Conservation (phyloP, 2,329 filamentous ascomycete genomes). For the Colletotrichum theobromicola region DNA sequence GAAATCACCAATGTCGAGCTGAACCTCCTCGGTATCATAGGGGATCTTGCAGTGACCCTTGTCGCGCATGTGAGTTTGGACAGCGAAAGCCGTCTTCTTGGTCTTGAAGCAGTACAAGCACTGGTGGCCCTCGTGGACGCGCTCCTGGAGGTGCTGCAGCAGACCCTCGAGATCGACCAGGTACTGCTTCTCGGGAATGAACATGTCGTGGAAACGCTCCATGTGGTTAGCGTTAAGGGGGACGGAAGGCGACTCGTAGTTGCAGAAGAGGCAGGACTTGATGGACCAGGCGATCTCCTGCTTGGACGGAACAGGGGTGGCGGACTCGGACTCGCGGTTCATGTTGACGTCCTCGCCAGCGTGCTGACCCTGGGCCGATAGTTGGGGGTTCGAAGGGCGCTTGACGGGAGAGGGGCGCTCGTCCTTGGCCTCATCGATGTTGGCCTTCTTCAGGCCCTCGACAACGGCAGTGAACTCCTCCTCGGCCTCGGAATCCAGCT, state of each 20-base stretch:
- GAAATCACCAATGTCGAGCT: conserved; percentile 92
- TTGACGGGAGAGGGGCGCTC: conserved; percentile 56
- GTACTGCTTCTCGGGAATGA: conserved; percentile 88
- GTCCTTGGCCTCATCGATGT: conserved; percentile 58
- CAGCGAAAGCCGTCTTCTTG: conserved; percentile 77
- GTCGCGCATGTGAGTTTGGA: conserved; percentile 97
- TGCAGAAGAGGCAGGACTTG: conserved; percentile 86
- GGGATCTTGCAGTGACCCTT: conserved; percentile 97
- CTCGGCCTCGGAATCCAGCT: conserved; percentile 71
- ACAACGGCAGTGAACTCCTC: conserved; percentile 80
- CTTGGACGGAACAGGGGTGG: conserved; percentile 40
- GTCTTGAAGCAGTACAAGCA: conserved; percentile 89
- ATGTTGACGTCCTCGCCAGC: conserved; percentile 39
- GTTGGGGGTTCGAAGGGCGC: conserved; percentile 57
- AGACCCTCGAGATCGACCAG: conserved; percentile 84
- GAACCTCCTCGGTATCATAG: conserved; percentile 85
- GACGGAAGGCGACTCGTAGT: conserved; percentile 78
- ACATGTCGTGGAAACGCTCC: conserved; percentile 92
- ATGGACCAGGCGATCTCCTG: conserved; percentile 47
- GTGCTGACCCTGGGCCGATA: conserved; percentile 47
- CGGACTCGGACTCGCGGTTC: conserved; percentile 48
- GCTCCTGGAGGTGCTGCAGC: conserved; percentile 77
- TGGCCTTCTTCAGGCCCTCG: conserved; percentile 76
- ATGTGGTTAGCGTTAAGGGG: conserved; percentile 86
- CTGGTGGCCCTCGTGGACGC: conserved; percentile 80